These are phyloP conservation scores for Aspergillus ochraceus DNA, from an alignment of 2,329 filamentous ascomycete species.

Conservation along the genomic window DNA sequence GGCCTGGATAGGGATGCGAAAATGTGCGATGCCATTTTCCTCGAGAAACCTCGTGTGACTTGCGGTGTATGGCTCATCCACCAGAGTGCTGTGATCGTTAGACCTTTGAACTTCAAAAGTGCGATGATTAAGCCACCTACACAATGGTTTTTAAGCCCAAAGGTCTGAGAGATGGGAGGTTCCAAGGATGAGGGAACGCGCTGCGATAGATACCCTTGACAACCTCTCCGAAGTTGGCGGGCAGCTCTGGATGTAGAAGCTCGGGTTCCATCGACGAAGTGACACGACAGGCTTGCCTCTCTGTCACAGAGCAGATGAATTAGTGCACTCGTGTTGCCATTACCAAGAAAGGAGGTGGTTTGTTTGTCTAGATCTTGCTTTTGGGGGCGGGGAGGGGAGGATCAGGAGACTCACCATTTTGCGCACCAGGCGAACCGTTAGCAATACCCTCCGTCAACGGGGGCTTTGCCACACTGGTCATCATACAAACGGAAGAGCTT, in stretches of 20 bases:
- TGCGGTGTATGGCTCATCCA: conserved; percentile 58
- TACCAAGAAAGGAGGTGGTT: neutral
- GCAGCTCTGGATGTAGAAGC: conserved; percentile 32
- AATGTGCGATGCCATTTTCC: conserved; percentile 67
- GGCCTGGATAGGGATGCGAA: conserved; percentile 76
- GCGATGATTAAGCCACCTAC: conserved; percentile 48
- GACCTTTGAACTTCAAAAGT: neutral
- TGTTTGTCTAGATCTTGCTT: neutral
- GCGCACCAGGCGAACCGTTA: conserved; percentile 15
- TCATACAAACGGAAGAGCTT: neutral
- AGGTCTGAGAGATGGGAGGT: conserved; percentile 68
- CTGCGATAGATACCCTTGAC: conserved; percentile 76
- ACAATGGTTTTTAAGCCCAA: conserved; percentile 77
- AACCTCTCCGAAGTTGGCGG: conserved; percentile 75
- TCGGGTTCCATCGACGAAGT: conserved; percentile 29
- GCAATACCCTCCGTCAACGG: conserved; percentile 17
- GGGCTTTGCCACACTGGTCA: conserved; percentile 12
- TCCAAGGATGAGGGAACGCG: conserved; percentile 70
- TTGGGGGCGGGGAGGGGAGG: neutral
- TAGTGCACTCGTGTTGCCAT: neutral
- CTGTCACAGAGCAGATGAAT: conserved; percentile 2
- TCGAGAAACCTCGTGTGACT: conserved; percentile 62
- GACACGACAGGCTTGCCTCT: conserved; percentile 23
- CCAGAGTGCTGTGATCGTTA: conserved; percentile 54
- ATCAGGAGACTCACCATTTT: conserved; percentile 6